Evolutionary conservation across 1,284 basidiomycete species (phyloP), one percentile per base, ranked within the genome.

Genomic region (Heterobasidion parviporum): DNA sequence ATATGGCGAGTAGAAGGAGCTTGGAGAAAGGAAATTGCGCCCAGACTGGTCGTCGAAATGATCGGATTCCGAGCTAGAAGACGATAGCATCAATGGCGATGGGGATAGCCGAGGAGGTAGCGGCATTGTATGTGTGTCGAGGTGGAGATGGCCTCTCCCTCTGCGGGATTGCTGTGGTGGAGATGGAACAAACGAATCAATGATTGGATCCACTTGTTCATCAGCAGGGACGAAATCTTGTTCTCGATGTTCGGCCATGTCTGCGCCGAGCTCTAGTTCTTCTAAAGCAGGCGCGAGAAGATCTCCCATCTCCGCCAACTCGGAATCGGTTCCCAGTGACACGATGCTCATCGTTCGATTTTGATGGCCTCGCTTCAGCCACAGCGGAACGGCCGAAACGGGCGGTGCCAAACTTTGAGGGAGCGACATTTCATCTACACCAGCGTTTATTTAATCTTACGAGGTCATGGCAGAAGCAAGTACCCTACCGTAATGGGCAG

Each of bases 401-500:
- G 14, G n/a, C 18, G 51, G 35, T 18, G 9, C 38, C 14, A 20
- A 35, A 33, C 9, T 32, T 16, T 47, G 44, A n/a, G 33, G 49
- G 10, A 8, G 44, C 10, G n/a, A 36, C 15, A 53, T 54, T 54
- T 48, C 35, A 36, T 50, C 52, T 52, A 60, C 59, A 60, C 48
- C 26, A 35, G 32, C 8, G 32, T 51, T 54, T 49, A 60, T 54
- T 61, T 61, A 58, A 59, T 58, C 26, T 51, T 36, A 57, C 52
- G 26, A 10, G 38, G 54, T 52, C 43, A 52, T 56, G 46, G 55
- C 53, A 53, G 50, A 53, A 53, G 49, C 46, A 52, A 51, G 54
- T 53, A 53, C 59, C 60, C 57, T 61, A 61, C 60, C 59, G 49
- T 60, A 52, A 56, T 57, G 56, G 50, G 49, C 55, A 26, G 15